Percentiles rank a stretch among this genome's conserved stretches.
These are phyloP conservation scores for Neurospora pannonica DNA, from an alignment of 495 filamentous ascomycete species.

Conservation along the genomic window DNA sequence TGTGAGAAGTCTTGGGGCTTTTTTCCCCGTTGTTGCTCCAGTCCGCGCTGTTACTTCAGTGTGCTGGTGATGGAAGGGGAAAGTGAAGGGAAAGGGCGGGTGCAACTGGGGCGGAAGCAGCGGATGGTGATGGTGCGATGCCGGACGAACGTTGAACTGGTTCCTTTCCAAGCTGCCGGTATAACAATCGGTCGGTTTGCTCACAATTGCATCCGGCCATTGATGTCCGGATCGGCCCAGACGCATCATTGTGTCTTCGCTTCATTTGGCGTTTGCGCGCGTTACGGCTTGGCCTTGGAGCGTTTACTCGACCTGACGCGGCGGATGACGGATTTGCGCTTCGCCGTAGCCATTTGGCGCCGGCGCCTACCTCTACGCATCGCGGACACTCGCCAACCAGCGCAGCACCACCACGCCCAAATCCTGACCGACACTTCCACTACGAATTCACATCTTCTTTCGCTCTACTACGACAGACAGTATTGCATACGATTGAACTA, in stretches of 20 bases:
- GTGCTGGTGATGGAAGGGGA: background rate
- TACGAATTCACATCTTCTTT: too few species aligned
- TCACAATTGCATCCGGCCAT: background rate
- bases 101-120: background rate
- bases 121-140: background rate
- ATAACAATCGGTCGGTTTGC: accelerated
- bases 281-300: background rate
- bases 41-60: too few species aligned
- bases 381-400: background rate
- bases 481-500: too few species aligned
- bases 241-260: background rate
- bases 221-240: background rate
- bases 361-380: background rate
- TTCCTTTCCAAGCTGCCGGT: background rate
- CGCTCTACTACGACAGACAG: too few species aligned
- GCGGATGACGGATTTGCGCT: background rate
- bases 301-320: background rate
- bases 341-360: background rate
- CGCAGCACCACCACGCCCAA: background rate
- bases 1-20: background rate
- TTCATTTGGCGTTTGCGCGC: background rate
- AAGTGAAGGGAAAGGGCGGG: background rate
- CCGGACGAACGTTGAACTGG: background rate
- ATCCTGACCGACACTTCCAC: too few species aligned
- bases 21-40: background rate